Conservation (phyloP, 192 early-diverging fungal genomes). For the Allomyces javanicus region DNA sequence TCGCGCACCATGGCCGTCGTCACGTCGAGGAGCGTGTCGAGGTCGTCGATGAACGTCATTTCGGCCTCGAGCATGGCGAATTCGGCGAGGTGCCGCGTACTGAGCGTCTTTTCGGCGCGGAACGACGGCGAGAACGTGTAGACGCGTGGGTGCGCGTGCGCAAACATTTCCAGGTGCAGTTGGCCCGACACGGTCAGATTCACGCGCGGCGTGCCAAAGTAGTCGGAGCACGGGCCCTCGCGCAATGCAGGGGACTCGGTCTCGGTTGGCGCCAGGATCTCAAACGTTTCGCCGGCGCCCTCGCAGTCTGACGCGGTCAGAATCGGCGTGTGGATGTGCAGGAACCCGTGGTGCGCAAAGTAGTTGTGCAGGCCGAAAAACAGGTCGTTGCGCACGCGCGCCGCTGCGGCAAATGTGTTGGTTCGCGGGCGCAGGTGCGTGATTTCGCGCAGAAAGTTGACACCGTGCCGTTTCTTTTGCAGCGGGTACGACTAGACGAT, state of each 20-base stretch:
- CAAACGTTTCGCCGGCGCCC: constrained; percentile 71
- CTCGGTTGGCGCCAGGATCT: constrained; percentile 12
- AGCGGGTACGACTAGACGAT: constrained; percentile 47
- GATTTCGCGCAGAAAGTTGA: constrained; percentile 60
- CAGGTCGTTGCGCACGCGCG: constrained; percentile 47
- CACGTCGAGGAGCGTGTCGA: constrained; percentile 44
- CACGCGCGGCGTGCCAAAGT: constrained; percentile 44
- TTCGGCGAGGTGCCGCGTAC: constrained; percentile 68
- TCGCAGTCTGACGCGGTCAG: constrained; percentile 76
- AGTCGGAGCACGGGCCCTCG: constrained; percentile 22
- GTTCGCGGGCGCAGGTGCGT: constrained; percentile 53
- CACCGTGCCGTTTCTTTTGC: constrained; percentile 59
- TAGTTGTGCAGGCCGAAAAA: constrained; percentile 49
- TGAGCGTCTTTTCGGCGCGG: constrained; percentile 61
- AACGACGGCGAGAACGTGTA: constrained; percentile 69
- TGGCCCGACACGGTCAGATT: constrained; percentile 74
- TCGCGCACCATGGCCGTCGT: constrained; percentile 35
- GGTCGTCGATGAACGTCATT: constrained; percentile 41
- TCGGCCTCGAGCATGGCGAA: constrained; percentile 94
- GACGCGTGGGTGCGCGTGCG: constrained; percentile 46
- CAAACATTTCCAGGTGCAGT: constrained; percentile 61
- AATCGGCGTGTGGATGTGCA: constrained; percentile 59
- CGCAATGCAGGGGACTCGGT: constrained; percentile 5
- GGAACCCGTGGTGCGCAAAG: constrained; percentile 50
- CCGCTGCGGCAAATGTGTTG: constrained; percentile 49